Conservation (phyloP, 129 eudicot genomes). For the Centaurea solstitialis region DNA sequence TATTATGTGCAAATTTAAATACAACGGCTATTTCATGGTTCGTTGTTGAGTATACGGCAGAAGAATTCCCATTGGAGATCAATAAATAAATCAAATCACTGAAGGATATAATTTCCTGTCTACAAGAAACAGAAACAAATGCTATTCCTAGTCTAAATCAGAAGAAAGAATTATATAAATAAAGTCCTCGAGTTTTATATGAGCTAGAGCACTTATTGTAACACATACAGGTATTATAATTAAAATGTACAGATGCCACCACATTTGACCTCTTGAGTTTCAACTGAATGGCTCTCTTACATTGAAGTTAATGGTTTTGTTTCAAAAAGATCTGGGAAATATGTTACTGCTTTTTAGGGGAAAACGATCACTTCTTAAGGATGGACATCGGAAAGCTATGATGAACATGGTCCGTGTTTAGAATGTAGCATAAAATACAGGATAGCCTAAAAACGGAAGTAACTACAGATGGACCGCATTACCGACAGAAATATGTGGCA, state of each 20-base stretch:
- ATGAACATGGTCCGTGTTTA: neutral
- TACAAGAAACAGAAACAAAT: no score
- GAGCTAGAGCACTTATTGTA: no score
- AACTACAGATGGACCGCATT: neutral
- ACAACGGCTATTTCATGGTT: neutral
- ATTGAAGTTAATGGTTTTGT: no score
- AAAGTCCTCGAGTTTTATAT: no score
- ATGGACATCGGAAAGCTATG: neutral
- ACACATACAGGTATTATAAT: no score
- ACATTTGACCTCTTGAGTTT: no score
- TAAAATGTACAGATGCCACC: no score
- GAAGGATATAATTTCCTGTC: neutral
- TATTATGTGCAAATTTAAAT: neutral
- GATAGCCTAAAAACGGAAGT: neutral
- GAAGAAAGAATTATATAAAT: no score
- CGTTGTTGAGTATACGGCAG: neutral
- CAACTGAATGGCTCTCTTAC: no score
- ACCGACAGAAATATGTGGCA: neutral
- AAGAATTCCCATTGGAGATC: no score
- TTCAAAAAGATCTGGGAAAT: neutral
- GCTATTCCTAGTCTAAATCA: no score
- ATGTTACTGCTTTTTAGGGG: neutral
- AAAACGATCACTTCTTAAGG: neutral
- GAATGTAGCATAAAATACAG: neutral
- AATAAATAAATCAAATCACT: neutral